Percentiles rank a stretch among this genome's conserved stretches.
Evolutionary conservation across 2,329 filamentous ascomycete species (phyloP).

Genomic region (Helotiales sp.): DNA sequence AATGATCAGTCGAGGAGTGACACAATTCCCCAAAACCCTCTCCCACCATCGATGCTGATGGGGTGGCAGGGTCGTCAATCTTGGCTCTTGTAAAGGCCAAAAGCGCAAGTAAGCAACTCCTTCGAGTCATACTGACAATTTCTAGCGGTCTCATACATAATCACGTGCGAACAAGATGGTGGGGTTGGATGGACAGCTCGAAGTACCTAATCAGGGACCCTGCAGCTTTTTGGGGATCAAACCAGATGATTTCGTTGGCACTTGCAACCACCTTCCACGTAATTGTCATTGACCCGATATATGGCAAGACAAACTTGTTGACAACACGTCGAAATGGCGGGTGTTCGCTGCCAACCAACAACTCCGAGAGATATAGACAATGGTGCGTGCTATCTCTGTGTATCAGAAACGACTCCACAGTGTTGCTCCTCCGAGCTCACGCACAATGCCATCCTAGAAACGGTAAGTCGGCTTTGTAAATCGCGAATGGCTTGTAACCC

Average conservation of each 20-base stretch:
- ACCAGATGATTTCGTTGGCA: not conserved
- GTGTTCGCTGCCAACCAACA: too few relatives aligned
- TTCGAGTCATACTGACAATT: not conserved
- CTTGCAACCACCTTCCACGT: not conserved
- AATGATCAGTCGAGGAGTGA: too few relatives aligned
- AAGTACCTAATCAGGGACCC: too few relatives aligned
- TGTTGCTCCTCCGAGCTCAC: not conserved
- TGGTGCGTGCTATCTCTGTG: slow-evolving; percentile 5
- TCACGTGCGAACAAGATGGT: not conserved
- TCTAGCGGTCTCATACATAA: not conserved
- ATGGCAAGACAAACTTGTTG: too few relatives aligned
- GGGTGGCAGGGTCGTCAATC: too few relatives aligned
- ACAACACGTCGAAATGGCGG: too few relatives aligned
- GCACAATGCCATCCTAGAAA: not conserved
- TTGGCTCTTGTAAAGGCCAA: too few relatives aligned
- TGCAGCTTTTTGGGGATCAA: not conserved
- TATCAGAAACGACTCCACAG: slow-evolving; percentile 2
- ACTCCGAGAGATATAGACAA: too few relatives aligned
- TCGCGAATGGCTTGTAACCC: not conserved
- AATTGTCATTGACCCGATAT: too few relatives aligned
- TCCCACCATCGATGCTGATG: too few relatives aligned
- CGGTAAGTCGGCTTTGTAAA: not conserved
- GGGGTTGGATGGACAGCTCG: not conserved
- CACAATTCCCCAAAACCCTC: too few relatives aligned
- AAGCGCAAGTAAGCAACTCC: not conserved